A percentile compares a stretch with the other conserved stretches of the same genome.
Evolutionary conservation across 2,329 filamentous ascomycete genomes (phyloP).

Genomic region (Aspergillus tubingensis): DNA sequence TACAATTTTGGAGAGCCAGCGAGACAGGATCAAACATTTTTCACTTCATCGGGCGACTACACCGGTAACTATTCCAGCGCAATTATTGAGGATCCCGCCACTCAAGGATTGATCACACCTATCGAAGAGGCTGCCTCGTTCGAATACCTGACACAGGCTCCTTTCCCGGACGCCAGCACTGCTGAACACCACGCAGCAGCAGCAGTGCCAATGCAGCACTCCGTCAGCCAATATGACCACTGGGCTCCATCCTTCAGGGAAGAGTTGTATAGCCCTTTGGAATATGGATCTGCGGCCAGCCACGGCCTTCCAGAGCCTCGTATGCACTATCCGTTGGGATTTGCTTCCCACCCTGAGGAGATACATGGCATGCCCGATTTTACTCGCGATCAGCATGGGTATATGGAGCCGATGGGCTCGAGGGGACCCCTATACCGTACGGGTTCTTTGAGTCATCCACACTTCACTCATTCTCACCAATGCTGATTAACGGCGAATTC

Average conservation of each 20-base stretch:
- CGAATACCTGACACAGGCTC: constrained; percentile 32
- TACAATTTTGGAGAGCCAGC: constrained; percentile 30
- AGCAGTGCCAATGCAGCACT: constrained; percentile 24
- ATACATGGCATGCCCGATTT: constrained; percentile 23
- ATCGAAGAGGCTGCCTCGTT: constrained; percentile 33
- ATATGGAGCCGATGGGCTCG: constrained; percentile 22
- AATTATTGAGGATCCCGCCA: constrained; percentile 31
- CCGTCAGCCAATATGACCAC: constrained; percentile 27
- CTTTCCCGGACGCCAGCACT: constrained; percentile 27
- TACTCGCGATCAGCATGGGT: constrained; percentile 19
- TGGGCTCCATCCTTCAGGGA: constrained; percentile 39
- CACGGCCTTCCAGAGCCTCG: constrained; percentile 29
- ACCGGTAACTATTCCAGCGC: constrained; percentile 30
- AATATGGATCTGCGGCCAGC: constrained; percentile 26
- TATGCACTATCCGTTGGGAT: constrained; percentile 34
- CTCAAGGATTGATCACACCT: constrained; percentile 31
- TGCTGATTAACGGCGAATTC: background rate
- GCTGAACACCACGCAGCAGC: constrained; percentile 24
- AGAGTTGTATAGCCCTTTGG: constrained; percentile 35
- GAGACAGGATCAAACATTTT: constrained; percentile 32
- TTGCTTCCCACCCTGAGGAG: constrained; percentile 29
- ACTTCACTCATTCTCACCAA: constrained; percentile 19
- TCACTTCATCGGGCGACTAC: constrained; percentile 31
- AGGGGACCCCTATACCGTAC: constrained; percentile 32
- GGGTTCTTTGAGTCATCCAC: constrained; percentile 34